Evolutionary conservation across 1,284 basidiomycete genomes (phyloP), one percentile per base, ranked within the genome.

Genomic region (Austroboletus novae-zelandiae): DNA sequence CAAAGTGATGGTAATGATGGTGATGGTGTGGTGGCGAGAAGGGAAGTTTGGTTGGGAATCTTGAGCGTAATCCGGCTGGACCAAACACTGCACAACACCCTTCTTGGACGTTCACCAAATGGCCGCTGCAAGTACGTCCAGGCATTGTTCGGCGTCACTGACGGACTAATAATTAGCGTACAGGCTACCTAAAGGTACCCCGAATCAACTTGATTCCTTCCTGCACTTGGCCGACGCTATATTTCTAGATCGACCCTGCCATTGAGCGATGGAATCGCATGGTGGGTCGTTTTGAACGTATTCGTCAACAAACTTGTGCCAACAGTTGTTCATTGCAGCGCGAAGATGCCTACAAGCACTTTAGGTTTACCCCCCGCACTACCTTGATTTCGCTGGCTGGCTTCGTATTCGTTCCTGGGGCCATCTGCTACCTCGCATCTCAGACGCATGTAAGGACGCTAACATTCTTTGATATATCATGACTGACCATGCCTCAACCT

Each of bases 211-310:
- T n/a, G 4, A 3, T 45, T 39, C 2, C 34, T 8, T 11, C 13
- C 18, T 27, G n/a, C 20, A 29, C 39, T 17, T 45, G 18, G 52
- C 39, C 1, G 20, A 45, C 43, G 15, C n/a, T 18, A 18, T 47
- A n/a, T 47, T 47, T 44, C 29, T 59, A 91, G 89, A 62, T 76
- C 56, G 90, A 94, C 72, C 86, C 87, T 61, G 84, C 89, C 53
- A 79, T 91, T 64, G 89, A 91, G 68, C 78, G 86, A 72, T 91
- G 88, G 81, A 83, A 83, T 61, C 68, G 69, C 39, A 89, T 91
- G 87, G 89, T 91, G 47, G 71, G 68, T 57, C 40, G 14, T 50
- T 32, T 48, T 15, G 9, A 43, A 30, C 29, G 46, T 41, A 47
- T 51, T 44, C 23, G 18, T 13, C 42, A 15, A 11, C 20, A 11